A percentile compares a stretch with the other conserved stretches of the same genome.
These are phyloP conservation scores for Dysphania ambrosioides DNA, from an alignment of 148 eudicot genomes.

Conservation along the genomic window DNA sequence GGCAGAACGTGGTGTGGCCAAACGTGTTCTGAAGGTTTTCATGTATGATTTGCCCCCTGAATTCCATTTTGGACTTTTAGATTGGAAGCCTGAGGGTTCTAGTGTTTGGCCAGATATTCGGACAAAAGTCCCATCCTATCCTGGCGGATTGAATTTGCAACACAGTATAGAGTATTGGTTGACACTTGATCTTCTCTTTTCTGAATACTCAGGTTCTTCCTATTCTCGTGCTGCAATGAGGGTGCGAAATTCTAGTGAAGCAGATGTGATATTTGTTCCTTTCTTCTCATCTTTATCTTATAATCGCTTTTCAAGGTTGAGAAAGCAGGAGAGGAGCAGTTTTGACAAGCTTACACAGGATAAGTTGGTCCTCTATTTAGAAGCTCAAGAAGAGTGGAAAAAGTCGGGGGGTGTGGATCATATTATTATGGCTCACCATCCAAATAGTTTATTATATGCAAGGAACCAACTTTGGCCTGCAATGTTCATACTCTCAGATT, in stretches of 20 bases:
- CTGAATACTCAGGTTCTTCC: conserved; percentile 47
- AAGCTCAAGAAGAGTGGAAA: conserved; percentile 81
- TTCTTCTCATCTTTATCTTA: conserved; percentile 83
- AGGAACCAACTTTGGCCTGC: conserved; percentile 90
- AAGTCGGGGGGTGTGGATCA: conserved; percentile 82
- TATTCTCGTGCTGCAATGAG: conserved; percentile 53
- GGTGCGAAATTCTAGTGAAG: conserved; percentile 78
- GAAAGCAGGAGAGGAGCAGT: conserved; percentile 44
- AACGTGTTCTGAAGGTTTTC: conserved; percentile 59
- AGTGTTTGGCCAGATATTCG: conserved; percentile 83
- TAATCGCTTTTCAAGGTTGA: conserved; percentile 59
- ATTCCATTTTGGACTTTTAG: conserved; percentile 78
- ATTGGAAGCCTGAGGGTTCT: conserved; percentile 53
- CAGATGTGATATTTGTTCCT: conserved; percentile 89
- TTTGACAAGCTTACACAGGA: conserved; percentile 55
- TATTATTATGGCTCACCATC: conserved; percentile 88
- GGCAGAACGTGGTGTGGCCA: neutral
- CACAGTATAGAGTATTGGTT: conserved; percentile 99
- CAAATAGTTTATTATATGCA: conserved; percentile 82
- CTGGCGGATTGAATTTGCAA: conserved; percentile 89
- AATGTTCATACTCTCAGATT: conserved; percentile 77
- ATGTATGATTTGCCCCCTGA: conserved; percentile 92
- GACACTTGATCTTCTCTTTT: conserved; percentile 76
- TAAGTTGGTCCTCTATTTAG: conserved; percentile 63
- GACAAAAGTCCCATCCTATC: conserved; percentile 59